Percentiles rank a stretch among this genome's conserved stretches.
Evolutionary conservation across 2,329 filamentous ascomycete species (phyloP).

Genomic region (Cercospora sojina): DNA sequence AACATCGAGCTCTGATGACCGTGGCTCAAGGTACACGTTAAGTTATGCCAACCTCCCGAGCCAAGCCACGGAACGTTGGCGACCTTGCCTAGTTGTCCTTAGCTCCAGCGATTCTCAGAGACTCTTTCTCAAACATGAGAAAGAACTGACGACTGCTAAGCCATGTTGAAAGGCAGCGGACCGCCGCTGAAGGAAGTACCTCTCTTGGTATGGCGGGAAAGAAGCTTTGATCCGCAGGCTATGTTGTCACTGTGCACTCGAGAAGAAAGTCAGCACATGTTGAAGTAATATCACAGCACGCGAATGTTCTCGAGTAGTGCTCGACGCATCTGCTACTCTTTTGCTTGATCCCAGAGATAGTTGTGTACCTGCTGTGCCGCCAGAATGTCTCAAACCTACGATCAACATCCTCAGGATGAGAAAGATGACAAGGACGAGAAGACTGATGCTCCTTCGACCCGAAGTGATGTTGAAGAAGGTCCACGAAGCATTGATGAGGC

Average conservation of each 20-base stretch:
- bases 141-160: not conserved
- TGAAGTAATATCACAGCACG: not conserved
- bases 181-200: not conserved
- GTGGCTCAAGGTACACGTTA: not conserved
- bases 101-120: not conserved
- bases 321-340: not conserved
- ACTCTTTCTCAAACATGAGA: not conserved
- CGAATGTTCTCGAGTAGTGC: not conserved
- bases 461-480: not conserved
- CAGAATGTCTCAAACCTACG: not conserved
- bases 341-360: not conserved
- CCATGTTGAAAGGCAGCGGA: not conserved
- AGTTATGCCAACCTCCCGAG: not conserved
- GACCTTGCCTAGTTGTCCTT: not conserved
- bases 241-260: not conserved
- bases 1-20: not conserved
- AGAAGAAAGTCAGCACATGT: not conserved
- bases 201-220: not conserved
- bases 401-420: not conserved
- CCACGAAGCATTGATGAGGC: not conserved
- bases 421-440: not conserved
- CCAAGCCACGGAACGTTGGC: not conserved
- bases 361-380: not conserved
- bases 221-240: not conserved
- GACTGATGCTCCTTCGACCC: not conserved